Evolutionary conservation across 2,329 filamentous ascomycete genomes (phyloP).

Genomic region (Pseudogymnoascus sp.): DNA sequence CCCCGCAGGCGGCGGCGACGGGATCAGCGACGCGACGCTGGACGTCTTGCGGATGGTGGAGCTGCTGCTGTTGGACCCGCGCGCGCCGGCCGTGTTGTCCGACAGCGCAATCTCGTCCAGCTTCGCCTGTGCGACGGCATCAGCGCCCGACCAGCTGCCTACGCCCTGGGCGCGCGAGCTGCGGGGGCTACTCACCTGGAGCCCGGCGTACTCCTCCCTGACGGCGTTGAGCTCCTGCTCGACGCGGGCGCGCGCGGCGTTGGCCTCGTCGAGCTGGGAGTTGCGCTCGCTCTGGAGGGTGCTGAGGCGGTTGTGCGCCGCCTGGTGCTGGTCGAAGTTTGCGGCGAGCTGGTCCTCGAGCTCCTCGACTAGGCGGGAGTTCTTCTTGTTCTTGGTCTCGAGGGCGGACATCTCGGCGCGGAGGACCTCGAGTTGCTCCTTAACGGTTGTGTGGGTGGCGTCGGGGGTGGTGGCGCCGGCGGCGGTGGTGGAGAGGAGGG

Average conservation of each 20-base stretch:
- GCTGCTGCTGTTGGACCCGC: constrained; percentile 46
- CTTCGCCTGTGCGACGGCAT: constrained; percentile 41
- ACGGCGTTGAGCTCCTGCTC: constrained; percentile 62
- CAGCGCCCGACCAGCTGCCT: constrained; percentile 14
- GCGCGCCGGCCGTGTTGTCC: constrained; percentile 37
- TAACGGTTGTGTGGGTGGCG: constrained; percentile 39
- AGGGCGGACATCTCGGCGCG: constrained; percentile 58
- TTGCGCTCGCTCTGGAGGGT: constrained; percentile 68
- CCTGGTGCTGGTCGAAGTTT: constrained; percentile 89
- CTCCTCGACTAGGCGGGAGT: constrained; percentile 84
- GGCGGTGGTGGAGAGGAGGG: constrained; percentile 40
- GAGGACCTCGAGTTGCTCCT: constrained; percentile 51
- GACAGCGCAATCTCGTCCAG: constrained; percentile 41
- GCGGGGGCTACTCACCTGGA: constrained; percentile 45
- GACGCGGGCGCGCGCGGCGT: constrained; percentile 51
- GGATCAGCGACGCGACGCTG: constrained; percentile 67
- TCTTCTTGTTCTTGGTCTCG: constrained; percentile 73
- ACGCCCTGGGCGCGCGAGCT: not conserved
- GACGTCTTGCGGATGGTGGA: constrained; percentile 71
- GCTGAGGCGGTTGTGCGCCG: constrained; percentile 76
- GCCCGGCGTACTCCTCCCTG: constrained; percentile 60
- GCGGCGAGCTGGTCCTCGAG: constrained; percentile 92
- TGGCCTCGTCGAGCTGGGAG: constrained; percentile 70
- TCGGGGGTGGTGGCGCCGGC: constrained; percentile 36
- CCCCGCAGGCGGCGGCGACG: constrained; percentile 89